Evolutionary conservation across 306 rosid genomes (phyloP).

Genomic region (Malus sylvestris): DNA sequence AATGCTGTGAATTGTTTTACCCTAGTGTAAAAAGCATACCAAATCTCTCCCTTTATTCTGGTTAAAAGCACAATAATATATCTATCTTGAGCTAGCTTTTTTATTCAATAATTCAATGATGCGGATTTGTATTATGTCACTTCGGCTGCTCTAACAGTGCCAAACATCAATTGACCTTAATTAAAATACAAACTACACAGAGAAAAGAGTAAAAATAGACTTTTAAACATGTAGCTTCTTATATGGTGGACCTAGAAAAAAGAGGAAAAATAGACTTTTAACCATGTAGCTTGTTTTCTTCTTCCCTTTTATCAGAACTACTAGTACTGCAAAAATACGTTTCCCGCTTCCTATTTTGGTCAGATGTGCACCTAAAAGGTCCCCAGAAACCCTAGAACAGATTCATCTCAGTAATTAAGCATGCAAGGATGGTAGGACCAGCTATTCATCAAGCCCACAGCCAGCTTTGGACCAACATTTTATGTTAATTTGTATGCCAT

Average conservation of each 20-base stretch:
- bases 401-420: conserved; percentile 1
- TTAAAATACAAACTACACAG: not conserved
- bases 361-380: not conserved
- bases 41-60: not conserved
- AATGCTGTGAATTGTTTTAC: not conserved
- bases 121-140: not conserved
- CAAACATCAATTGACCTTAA: not conserved
- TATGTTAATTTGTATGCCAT: not conserved
- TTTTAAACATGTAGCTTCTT: not conserved
- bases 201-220: not conserved
- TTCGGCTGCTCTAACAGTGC: not conserved
- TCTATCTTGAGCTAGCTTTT: not conserved
- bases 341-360: conserved; percentile 14
- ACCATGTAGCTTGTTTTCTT: not conserved
- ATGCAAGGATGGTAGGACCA: conserved; percentile 12
- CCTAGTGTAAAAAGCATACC: not conserved
- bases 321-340: not conserved
- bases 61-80: not conserved
- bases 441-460: not conserved
- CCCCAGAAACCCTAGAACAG: conserved; percentile 35
- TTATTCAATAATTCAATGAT: not conserved
- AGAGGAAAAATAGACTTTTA: not conserved
- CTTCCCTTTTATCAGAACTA: conserved; percentile 10
- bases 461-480: conserved; percentile 6
- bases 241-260: not conserved